These are phyloP conservation scores for Deinandra increscens DNA, from an alignment of 129 eudicot genomes.

Conservation along the genomic window DNA sequence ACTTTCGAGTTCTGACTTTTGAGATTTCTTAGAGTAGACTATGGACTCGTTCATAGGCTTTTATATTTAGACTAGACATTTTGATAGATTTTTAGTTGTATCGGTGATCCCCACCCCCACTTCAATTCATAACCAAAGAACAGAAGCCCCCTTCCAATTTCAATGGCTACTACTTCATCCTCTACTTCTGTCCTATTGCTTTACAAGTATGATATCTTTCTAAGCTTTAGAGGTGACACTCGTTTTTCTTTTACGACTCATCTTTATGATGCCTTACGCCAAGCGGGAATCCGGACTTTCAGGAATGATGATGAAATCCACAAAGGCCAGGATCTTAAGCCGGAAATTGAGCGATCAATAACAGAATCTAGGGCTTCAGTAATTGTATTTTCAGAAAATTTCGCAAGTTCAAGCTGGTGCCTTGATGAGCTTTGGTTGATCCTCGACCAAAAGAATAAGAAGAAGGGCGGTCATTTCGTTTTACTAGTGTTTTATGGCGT, in stretches of 20 bases:
- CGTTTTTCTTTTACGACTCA: neutral
- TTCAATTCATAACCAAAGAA: no score
- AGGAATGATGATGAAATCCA: neutral
- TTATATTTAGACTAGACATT: no score
- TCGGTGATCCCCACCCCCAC: no score
- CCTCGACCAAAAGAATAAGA: conserved; percentile 4
- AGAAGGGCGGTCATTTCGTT: neutral
- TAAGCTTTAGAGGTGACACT: neutral
- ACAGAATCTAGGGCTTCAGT: neutral
- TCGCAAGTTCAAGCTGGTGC: neutral
- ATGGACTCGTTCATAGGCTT: no score
- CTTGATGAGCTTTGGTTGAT: conserved; percentile 24
- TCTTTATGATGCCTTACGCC: neutral
- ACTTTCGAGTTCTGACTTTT: no score
- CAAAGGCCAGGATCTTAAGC: neutral
- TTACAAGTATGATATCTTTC: neutral
- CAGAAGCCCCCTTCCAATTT: neutral
- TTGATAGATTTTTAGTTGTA: no score
- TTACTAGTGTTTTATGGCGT: conserved; percentile 20
- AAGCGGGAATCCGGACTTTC: neutral
- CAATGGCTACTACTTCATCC: neutral
- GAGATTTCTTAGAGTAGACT: no score
- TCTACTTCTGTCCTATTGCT: no score
- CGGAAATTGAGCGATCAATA: neutral
- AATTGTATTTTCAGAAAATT: neutral